These are phyloP conservation scores for Apostasia shenzhenica DNA, from an alignment of 106 monocot genomes.

Conservation along the genomic window DNA sequence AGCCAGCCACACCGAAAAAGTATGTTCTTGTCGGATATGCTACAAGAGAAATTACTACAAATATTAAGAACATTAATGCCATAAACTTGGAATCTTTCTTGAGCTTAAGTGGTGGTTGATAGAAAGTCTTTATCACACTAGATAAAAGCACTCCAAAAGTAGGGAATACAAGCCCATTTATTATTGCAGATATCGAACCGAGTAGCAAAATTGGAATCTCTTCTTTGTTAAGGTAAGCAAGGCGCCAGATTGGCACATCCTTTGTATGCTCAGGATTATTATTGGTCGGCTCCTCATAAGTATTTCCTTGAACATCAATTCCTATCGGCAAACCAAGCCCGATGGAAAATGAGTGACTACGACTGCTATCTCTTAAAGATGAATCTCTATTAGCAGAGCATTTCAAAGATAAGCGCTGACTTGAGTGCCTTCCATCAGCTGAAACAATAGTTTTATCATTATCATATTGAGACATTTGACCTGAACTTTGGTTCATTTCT, in stretches of 20 bases:
- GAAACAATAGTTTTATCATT: neutral
- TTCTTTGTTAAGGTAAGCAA: slow-evolving; percentile 29
- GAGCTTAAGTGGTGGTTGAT: slow-evolving; percentile 24
- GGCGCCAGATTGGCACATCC: slow-evolving; percentile 22
- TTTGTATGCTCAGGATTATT: slow-evolving; percentile 1
- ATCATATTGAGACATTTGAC: slow-evolving; percentile 5
- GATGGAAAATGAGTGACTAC: slow-evolving; percentile 4
- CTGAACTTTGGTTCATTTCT: slow-evolving; percentile 25
- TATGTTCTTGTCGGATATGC: slow-evolving; percentile 22
- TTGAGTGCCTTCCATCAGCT: neutral
- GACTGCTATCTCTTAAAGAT: slow-evolving; percentile 17
- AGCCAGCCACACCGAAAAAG: slow-evolving; percentile 33
- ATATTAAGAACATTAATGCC: slow-evolving; percentile 15
- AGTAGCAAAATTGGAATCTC: slow-evolving; percentile 21
- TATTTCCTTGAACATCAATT: slow-evolving; percentile 5
- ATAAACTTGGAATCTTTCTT: slow-evolving; percentile 25
- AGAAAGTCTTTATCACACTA: slow-evolving; percentile 15
- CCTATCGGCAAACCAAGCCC: slow-evolving; percentile 7
- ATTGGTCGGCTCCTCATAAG: neutral
- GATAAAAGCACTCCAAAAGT: slow-evolving; percentile 21
- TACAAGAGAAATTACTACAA: slow-evolving; percentile 14
- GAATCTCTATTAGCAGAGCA: slow-evolving; percentile 8
- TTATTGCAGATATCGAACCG: slow-evolving; percentile 17
- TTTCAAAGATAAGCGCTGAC: slow-evolving; percentile 1
- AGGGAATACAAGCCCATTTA: slow-evolving; percentile 22